Evolutionary conservation across 352 stramenopile genomes (phyloP).

Genomic region (Phytophthora palmivora): DNA sequence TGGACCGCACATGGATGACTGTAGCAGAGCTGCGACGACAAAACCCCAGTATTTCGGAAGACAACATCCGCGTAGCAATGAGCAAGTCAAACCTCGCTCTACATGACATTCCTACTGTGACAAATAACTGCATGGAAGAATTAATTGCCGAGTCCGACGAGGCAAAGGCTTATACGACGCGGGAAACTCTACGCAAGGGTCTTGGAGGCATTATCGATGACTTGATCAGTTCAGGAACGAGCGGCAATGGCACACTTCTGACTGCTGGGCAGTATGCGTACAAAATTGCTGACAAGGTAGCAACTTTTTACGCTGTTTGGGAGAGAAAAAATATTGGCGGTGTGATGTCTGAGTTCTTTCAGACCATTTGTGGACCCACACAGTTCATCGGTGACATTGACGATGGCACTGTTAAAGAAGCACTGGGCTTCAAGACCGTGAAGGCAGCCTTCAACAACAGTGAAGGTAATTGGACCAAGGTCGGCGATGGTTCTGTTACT

Average conservation of each 20-base stretch:
- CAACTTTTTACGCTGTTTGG: constrained; percentile 53
- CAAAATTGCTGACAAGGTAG: constrained; percentile 49
- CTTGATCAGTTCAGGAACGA: constrained; percentile 52
- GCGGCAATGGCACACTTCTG: constrained; percentile 41
- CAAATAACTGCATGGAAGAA: constrained; percentile 52
- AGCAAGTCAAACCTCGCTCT: constrained; percentile 51
- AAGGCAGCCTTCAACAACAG: constrained; percentile 53
- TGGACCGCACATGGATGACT: constrained; percentile 44
- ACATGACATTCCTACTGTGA: constrained; percentile 57
- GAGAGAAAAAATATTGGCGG: constrained; percentile 52
- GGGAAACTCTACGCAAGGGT: constrained; percentile 57
- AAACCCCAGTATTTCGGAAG: constrained; percentile 37
- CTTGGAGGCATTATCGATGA: constrained; percentile 54
- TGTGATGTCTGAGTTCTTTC: constrained; percentile 53
- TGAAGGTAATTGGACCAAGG: constrained; percentile 40
- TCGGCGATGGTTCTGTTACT: constrained; percentile 38
- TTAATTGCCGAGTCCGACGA: constrained; percentile 35
- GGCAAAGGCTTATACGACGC: constrained; percentile 33
- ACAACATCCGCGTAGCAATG: constrained; percentile 37
- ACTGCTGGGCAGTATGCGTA: constrained; percentile 45
- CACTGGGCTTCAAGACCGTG: constrained; percentile 49
- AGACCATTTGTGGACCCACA: constrained; percentile 62
- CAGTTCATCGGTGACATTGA: constrained; percentile 56
- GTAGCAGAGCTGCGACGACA: constrained; percentile 37
- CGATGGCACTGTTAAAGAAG: constrained; percentile 48